Conservation (phyloP, 768 basidiomycete genomes). For the Kwoniella mangroviensis region DNA sequence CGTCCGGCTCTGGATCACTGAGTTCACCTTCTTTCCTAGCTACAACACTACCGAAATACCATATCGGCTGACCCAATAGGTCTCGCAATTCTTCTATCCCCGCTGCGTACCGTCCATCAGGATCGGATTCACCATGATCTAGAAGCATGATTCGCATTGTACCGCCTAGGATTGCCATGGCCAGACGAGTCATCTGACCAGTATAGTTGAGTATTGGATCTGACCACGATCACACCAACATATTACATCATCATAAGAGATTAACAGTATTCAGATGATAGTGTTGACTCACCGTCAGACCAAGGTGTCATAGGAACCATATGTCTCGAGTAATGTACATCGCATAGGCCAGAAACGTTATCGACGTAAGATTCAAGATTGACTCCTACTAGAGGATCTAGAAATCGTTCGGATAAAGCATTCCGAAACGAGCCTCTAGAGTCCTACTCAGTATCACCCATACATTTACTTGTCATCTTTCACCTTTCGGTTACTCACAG, state of each 20-base stretch:
- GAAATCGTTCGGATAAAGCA: constrained; percentile 18
- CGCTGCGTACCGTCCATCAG: constrained; percentile 13
- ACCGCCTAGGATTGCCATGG: constrained; percentile 20
- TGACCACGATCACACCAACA: background rate
- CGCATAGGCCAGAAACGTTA: constrained; percentile 3
- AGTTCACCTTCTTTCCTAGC: constrained; percentile 12
- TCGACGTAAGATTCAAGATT: constrained; percentile 19
- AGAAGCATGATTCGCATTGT: constrained; percentile 15
- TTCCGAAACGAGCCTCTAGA: constrained; percentile 12
- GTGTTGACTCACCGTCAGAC: constrained; percentile 10
- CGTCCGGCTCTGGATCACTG: background rate
- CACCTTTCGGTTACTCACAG: background rate
- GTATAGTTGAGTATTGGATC: constrained; percentile 17
- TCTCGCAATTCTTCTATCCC: constrained; percentile 17
- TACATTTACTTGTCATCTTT: too few relatives aligned
- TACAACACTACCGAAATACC: constrained; percentile 15
- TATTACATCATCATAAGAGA: background rate
- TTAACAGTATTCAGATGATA: too few relatives aligned
- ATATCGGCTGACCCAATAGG: constrained; percentile 13
- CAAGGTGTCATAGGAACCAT: constrained; percentile 22
- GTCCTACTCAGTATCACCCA: too few relatives aligned
- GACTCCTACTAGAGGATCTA: constrained; percentile 21
- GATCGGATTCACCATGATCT: constrained; percentile 18
- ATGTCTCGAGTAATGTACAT: constrained; percentile 13
- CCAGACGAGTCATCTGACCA: constrained; percentile 13